Evolutionary conservation across 2,329 filamentous ascomycete species (phyloP), one percentile per base, ranked within the genome.

Genomic region (Pleomassaria siparia): DNA sequence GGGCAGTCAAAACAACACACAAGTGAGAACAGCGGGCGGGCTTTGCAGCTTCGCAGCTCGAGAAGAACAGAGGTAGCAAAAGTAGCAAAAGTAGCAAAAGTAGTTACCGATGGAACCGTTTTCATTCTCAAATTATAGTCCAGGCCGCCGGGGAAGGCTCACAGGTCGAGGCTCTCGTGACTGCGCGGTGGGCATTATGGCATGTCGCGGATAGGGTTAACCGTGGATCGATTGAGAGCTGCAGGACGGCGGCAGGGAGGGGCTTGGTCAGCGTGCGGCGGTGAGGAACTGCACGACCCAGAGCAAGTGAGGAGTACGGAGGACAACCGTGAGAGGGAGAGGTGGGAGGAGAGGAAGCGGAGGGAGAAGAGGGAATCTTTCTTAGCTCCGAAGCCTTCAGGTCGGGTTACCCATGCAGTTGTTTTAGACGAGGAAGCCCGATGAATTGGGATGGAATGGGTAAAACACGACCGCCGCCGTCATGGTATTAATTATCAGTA

Each of bases 61-160:
- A 56, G 47, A 59, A 46, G 53, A 48, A 52, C n/a, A n/a, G n/a
- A n/a, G n/a, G n/a, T n/a, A n/a, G n/a, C n/a, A n/a, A n/a, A n/a
- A n/a, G n/a, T n/a, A n/a, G n/a, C n/a, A n/a, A n/a, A n/a, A n/a
- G n/a, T n/a, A n/a, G n/a, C n/a, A 51, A 47, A 47, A 21, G 44
- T 29, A 41, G 51, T 64, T 72, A 74, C 72, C 71, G 71, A 73
- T 61, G 72, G 70, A 67, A 73, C 69, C 51, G 71, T 74, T 72
- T 73, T 74, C 72, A 74, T 74, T 65, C 70, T 74, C 68, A 51
- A n/a, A 50, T 66, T 63, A 63, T 55, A 61, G 57, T 59, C 56
- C 58, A 62, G 56, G 63, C 60, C 65, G 63, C 64, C 63, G 57
- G 64, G 59, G 56, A 64, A 56, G 62, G 64, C 58, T 68, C 66